Conservation (phyloP, 1,139 yeast genomes). For the Lodderomyces margitis region DNA sequence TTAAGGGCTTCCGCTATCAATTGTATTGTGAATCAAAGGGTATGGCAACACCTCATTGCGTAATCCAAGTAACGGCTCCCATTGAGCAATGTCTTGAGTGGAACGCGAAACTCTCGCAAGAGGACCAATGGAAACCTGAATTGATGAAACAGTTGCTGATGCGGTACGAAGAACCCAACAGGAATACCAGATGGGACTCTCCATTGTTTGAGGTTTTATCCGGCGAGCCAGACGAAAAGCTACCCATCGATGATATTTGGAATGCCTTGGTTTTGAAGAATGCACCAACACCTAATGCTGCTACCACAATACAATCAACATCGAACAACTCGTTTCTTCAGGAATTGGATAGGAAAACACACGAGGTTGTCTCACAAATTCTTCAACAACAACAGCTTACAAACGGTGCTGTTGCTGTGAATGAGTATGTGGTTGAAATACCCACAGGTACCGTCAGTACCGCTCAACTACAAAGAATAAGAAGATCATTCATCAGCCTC, state of each 20-base stretch:
- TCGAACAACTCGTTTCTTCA: constrained; percentile 73
- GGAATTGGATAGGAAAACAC: constrained; percentile 74
- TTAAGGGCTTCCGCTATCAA: constrained; percentile 94
- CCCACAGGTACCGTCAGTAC: constrained; percentile 65
- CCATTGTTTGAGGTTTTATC: constrained; percentile 71
- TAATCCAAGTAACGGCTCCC: constrained; percentile 75
- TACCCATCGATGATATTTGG: constrained; percentile 75
- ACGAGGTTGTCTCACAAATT: constrained; percentile 55
- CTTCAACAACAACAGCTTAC: constrained; percentile 60
- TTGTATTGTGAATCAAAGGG: constrained; percentile 91
- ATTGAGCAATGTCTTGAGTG: constrained; percentile 58
- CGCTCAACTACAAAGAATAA: constrained; percentile 77
- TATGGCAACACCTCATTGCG: constrained; percentile 76
- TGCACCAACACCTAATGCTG: constrained; percentile 73
- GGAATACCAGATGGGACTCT: constrained; percentile 87
- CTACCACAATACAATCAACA: constrained; percentile 72
- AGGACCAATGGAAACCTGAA: constrained; percentile 62
- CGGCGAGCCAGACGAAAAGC: constrained; percentile 46
- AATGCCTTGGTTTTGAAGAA: constrained; percentile 60
- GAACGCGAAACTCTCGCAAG: constrained; percentile 36
- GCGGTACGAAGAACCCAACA: constrained; percentile 93
- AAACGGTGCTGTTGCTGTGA: constrained; percentile 47
- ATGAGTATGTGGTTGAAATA: constrained; percentile 49
- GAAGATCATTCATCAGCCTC: constrained; percentile 77
- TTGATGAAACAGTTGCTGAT: constrained; percentile 68